Conservation (phyloP, 345 rosid species). For the Pelargonium nanum region DNA sequence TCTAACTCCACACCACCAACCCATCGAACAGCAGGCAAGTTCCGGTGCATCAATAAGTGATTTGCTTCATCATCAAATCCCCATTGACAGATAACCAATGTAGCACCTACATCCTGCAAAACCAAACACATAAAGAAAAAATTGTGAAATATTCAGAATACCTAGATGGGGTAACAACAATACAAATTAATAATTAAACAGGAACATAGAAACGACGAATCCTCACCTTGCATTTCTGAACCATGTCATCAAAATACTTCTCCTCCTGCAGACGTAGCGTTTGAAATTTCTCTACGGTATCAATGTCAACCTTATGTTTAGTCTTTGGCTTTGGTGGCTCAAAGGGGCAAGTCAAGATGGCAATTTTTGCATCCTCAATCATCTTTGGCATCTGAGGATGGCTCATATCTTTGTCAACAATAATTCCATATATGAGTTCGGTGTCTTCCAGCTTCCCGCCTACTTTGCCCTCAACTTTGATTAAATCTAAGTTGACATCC, state of each 20-base stretch:
- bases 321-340: slow-evolving; percentile 99
- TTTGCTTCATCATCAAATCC: slow-evolving; percentile 99
- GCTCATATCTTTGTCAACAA: slow-evolving; percentile 91
- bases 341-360: slow-evolving; percentile 93
- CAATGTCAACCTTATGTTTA: slow-evolving; percentile 98
- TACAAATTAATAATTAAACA: too few species aligned
- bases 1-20: slow-evolving; percentile 99
- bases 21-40: slow-evolving; percentile 98
- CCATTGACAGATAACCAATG: slow-evolving; percentile 98
- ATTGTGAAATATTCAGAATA: not conserved
- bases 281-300: slow-evolving; percentile 91
- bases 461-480: slow-evolving; percentile 92
- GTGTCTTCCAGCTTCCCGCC: slow-evolving; percentile 91
- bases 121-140: not conserved
- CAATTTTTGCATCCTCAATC: slow-evolving; percentile 89
- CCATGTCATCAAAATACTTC: slow-evolving; percentile 94
- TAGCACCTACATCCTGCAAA: slow-evolving; percentile 88
- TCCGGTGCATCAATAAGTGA: slow-evolving; percentile 86
- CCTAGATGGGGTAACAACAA: not conserved
- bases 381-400: slow-evolving; percentile 97
- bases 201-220: not conserved
- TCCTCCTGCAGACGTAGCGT: slow-evolving; percentile 80
- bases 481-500: slow-evolving; percentile 87
- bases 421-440: slow-evolving; percentile 73
- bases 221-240: slow-evolving; percentile 80